phyloP scores from a whole-genome alignment of 2,329 filamentous ascomycete species.

The Cadophora gregata region DNA sequence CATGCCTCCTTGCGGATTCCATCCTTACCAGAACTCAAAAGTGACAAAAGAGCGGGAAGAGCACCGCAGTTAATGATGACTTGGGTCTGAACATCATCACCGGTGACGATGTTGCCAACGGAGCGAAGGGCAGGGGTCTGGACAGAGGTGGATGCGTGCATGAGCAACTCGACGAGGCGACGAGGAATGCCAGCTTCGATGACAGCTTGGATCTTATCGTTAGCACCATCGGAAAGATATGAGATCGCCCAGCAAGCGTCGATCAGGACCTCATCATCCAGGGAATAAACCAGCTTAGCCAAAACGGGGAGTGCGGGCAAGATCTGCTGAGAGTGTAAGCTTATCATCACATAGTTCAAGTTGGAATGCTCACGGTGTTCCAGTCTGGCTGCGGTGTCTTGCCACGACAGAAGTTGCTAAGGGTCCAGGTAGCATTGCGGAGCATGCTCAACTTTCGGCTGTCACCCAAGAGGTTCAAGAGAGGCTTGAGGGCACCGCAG shows the following conservation, averaged over 20 bases:
- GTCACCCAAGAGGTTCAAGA: slow-evolving; percentile 89
- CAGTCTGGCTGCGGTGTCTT: slow-evolving; percentile 99
- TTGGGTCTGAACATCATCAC: slow-evolving; percentile 97
- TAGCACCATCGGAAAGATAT: slow-evolving; percentile 95
- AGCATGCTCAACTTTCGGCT: slow-evolving; percentile 99
- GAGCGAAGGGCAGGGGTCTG: slow-evolving; percentile 97
- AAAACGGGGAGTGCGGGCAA: slow-evolving; percentile 92
- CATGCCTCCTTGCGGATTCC: slow-evolving; percentile 99
- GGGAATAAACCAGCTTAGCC: slow-evolving; percentile 95
- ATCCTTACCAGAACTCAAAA: slow-evolving; percentile 96
- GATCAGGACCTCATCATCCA: slow-evolving; percentile 97
- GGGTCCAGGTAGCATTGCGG: slow-evolving; percentile 96
- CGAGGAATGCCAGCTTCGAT: slow-evolving; percentile 98
- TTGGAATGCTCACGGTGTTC: slow-evolving; percentile 75
- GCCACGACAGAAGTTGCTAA: slow-evolving; percentile 99
- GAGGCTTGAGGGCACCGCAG: slow-evolving; percentile 87
- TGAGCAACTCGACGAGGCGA: slow-evolving; percentile 92
- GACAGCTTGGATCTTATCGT: slow-evolving; percentile 99
- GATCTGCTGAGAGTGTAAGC: slow-evolving; percentile 65
- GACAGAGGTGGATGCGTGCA: slow-evolving; percentile 97
- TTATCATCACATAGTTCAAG: slow-evolving; percentile 29
- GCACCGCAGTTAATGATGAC: slow-evolving; percentile 99
- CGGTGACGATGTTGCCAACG: slow-evolving; percentile 98
- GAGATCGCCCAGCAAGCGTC: slow-evolving; percentile 99
- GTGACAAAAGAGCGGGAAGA: slow-evolving; percentile 87